A percentile compares a stretch with the other conserved stretches of the same genome.
Conservation (phyloP, 306 rosid species). For the Medicago lupulina region DNA sequence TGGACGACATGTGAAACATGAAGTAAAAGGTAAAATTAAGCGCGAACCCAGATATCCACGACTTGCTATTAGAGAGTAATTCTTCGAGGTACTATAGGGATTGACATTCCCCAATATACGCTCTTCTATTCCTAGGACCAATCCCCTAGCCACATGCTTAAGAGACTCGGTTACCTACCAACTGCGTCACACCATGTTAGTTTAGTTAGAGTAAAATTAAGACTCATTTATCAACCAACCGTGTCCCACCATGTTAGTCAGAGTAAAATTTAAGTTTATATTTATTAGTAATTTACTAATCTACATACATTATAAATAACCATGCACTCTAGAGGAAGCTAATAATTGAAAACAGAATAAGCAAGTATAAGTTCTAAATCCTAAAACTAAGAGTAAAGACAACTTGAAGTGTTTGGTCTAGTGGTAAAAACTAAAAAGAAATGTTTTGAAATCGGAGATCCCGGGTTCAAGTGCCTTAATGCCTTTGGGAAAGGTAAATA, state of each 20-base stretch:
- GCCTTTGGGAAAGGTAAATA: neutral
- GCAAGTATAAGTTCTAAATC: no score
- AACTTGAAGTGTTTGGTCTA: no score
- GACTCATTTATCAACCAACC: neutral
- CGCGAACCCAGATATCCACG: neutral
- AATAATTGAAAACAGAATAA: neutral
- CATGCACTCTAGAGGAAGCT: neutral
- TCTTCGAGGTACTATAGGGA: neutral
- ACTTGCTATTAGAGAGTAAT: neutral
- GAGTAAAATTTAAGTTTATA: neutral
- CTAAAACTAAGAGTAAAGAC: no score
- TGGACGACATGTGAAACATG: neutral
- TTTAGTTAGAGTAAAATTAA: neutral
- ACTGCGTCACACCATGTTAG: neutral
- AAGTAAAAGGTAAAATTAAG: neutral
- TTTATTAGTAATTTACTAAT: neutral
- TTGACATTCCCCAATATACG: neutral
- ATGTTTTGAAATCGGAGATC: no score
- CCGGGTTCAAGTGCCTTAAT: no score
- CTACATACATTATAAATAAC: neutral
- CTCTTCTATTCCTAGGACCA: neutral
- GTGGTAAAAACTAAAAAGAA: no score
- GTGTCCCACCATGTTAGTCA: no score
- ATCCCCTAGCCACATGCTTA: neutral
- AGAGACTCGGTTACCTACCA: neutral